Evolutionary conservation across 768 basidiomycete species (phyloP), one percentile per base, ranked within the genome.

Genomic region (Boletus tomentosulus): DNA sequence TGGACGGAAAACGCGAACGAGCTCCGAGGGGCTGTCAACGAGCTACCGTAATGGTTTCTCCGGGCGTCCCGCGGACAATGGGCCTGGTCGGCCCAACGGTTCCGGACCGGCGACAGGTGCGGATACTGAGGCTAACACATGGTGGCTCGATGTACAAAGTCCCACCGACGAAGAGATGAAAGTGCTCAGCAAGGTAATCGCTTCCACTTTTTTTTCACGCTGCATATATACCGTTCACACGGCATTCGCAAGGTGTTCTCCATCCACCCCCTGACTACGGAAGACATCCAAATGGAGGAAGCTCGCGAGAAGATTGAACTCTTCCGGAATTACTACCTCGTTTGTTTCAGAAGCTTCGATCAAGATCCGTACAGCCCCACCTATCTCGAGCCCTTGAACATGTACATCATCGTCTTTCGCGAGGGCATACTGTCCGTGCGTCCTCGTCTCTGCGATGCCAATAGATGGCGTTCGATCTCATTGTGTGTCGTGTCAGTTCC

Each of bases 81-180:
- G 62, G 46, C 56, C 57, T 38, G 58, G 61, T 38, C 59, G 50
- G 6, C 64, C 60, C 3, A 57, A 64, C 24, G 62, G 63, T 16
- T 66, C 63, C 7, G 70, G 61, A 16, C 64, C 61, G 22, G 57
- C 59, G 10, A 15, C 42, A 25, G 49, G 19, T 22, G 31, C 44
- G 22, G 79, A 87, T 50, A 75, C 76, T 3, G 94, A 93, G 59
- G 78, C 78, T 1, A 86, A 81, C 63, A 97, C 94, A 2, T 99
- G 97, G 97, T 99, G 97, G 97, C 71, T 99, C 57, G 97, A 99
- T 64, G 81, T 98, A 2, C 81, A 86, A 50, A 87, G 84, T 53
- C 97, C 97, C 0, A 98, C 95, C 1, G 97, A 99, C 58, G 93
- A 95, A 46, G 97, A 99, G 72, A 98, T 99, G 97, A 92, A 92